phyloP scores from a whole-genome alignment of 225 moss, liverwort and hornwort species.

The Lunularia cruciata region DNA sequence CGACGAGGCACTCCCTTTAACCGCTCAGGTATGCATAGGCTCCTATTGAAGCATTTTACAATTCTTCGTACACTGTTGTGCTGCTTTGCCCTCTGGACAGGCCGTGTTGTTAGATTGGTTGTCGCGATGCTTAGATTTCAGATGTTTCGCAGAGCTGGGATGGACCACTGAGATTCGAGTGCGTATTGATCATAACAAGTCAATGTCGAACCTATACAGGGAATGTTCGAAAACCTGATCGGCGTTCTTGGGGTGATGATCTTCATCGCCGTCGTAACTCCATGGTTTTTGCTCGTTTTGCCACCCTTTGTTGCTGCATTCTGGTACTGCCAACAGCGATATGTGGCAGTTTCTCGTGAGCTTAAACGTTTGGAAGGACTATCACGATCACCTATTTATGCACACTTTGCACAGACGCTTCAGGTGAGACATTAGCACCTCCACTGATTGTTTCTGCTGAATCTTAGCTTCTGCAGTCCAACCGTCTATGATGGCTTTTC shows the following conservation, averaged over 20 bases:
- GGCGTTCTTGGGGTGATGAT: conserved; percentile 71
- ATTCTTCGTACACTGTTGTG: no score
- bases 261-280: conserved; percentile 71
- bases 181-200: no score
- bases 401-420: conserved; percentile 77
- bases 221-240: conserved; percentile 60
- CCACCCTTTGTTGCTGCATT: conserved; percentile 65
- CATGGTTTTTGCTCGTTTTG: conserved; percentile 68
- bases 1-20: conserved; percentile 71
- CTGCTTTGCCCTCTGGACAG: no score
- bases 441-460: no score
- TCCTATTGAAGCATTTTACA: no score
- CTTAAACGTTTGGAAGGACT: conserved; percentile 83
- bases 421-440: conserved; percentile 59
- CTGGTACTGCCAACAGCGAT: conserved; percentile 58
- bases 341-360: conserved; percentile 76
- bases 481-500: background rate
- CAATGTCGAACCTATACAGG: conserved; percentile 41
- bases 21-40: conserved; percentile 57
- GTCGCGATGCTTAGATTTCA: background rate
- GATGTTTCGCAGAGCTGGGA: no score
- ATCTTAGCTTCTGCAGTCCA: no score
- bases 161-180: background rate
- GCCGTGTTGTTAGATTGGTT: no score
- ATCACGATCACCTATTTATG: conserved; percentile 90